A percentile compares a stretch with the other conserved stretches of the same genome.
Evolutionary conservation across 768 basidiomycete species (phyloP).

Genomic region (Russula griseocarnosa): DNA sequence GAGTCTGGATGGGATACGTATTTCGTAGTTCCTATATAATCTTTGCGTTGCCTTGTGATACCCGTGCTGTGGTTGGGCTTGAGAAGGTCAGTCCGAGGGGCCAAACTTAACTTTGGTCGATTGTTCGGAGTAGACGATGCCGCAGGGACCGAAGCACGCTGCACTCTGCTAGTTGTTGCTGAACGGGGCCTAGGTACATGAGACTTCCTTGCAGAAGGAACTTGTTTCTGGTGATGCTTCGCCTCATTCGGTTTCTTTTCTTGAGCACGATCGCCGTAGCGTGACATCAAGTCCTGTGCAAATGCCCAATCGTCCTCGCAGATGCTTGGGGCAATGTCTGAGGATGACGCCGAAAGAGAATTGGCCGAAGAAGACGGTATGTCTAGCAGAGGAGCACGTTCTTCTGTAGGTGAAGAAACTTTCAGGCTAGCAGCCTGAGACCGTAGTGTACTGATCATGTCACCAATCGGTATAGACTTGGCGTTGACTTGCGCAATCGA

Average conservation of each 20-base stretch:
- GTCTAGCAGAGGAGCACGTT: neutral
- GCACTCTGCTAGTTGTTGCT: slow-evolving; percentile 2
- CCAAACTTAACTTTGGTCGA: slow-evolving; percentile 20
- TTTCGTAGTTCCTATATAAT: slow-evolving; percentile 1
- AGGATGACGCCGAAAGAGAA: slow-evolving; percentile 16
- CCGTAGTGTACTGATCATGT: slow-evolving; percentile 39
- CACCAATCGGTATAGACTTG: slow-evolving; percentile 34
- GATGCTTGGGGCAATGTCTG: slow-evolving; percentile 12
- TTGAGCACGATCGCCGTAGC: slow-evolving; percentile 18
- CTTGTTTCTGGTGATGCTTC: slow-evolving; percentile 9
- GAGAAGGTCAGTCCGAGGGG: slow-evolving; percentile 14
- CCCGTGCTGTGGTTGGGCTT: slow-evolving; percentile 2
- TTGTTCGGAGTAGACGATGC: slow-evolving; percentile 7
- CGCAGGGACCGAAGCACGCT: slow-evolving; percentile 19
- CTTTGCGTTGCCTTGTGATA: neutral
- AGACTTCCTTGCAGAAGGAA: slow-evolving; percentile 12
- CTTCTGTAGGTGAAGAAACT: slow-evolving; percentile 25
- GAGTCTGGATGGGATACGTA: neutral
- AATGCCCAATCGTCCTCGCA: slow-evolving; percentile 40
- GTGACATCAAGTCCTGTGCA: slow-evolving; percentile 35
- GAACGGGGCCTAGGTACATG: slow-evolving; percentile 2
- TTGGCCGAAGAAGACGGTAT: slow-evolving; percentile 8
- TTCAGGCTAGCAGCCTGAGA: slow-evolving; percentile 28
- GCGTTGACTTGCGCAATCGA: slow-evolving; percentile 9
- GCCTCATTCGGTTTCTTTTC: slow-evolving; percentile 3